phyloP scores from a whole-genome alignment of 768 basidiomycete species.

The Gymnopilus dilepis region DNA sequence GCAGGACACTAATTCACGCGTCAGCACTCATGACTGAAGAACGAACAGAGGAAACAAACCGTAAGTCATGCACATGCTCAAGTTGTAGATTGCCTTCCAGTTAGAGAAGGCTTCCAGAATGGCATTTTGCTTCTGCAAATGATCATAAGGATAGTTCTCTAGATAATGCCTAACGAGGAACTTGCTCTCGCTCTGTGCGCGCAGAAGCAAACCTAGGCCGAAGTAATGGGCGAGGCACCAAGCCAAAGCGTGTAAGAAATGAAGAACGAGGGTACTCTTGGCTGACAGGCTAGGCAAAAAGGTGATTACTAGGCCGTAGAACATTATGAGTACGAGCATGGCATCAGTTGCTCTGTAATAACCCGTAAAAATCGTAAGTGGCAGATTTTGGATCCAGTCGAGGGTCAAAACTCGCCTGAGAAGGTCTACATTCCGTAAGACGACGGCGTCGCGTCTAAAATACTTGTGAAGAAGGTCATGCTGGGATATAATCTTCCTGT shows the following conservation, averaged over 20 bases:
- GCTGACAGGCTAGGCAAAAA: constrained; percentile 64
- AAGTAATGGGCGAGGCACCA: constrained; percentile 92
- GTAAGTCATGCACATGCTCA: constrained; percentile 95
- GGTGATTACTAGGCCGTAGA: constrained; percentile 65
- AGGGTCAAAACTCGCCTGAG: constrained; percentile 62
- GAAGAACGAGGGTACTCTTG: constrained; percentile 57
- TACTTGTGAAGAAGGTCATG: constrained; percentile 92
- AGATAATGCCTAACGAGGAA: constrained; percentile 93
- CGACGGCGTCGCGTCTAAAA: constrained; percentile 86
- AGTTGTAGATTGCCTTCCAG: constrained; percentile 93
- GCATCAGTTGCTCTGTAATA: constrained; percentile 78
- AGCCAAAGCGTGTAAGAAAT: constrained; percentile 80
- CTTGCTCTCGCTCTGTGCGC: constrained; percentile 84
- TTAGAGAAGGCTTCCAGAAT: constrained; percentile 94
- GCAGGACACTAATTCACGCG: constrained; percentile 69
- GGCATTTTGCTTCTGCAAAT: constrained; percentile 66
- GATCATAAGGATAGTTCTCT: constrained; percentile 89
- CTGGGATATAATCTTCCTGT: constrained; percentile 58
- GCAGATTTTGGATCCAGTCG: neutral
- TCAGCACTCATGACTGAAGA: neutral
- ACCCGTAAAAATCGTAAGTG: constrained; percentile 25
- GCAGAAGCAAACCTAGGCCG: constrained; percentile 83
- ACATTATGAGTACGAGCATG: constrained; percentile 75
- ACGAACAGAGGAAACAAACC: constrained; percentile 47
- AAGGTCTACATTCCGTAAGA: constrained; percentile 82